Conservation (phyloP, 805 yeast genomes). For the Candida rishiriensis region DNA sequence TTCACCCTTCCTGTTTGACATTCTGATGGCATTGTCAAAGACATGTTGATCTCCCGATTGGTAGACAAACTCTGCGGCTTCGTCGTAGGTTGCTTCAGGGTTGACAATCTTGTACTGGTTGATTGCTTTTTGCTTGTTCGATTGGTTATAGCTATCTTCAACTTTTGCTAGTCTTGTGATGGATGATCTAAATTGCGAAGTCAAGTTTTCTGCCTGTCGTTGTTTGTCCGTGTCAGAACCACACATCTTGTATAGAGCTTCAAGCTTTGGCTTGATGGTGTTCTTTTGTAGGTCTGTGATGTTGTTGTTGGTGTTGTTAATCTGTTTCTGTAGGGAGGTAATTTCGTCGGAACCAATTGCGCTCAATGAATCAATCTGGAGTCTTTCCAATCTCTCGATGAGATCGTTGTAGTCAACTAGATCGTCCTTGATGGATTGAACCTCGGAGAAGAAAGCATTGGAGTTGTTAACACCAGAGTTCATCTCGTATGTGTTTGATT, state of each 20-base stretch:
- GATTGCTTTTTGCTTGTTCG: slow-evolving; percentile 81
- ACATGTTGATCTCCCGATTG: slow-evolving; percentile 86
- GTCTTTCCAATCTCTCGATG: slow-evolving; percentile 62
- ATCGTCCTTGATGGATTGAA: slow-evolving; percentile 62
- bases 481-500: slow-evolving; percentile 17
- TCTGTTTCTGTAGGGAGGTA: slow-evolving; percentile 62
- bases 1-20: slow-evolving; percentile 87
- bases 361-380: slow-evolving; percentile 66
- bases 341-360: slow-evolving; percentile 72
- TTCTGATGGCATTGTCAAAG: slow-evolving; percentile 86
- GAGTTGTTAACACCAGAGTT: slow-evolving; percentile 7
- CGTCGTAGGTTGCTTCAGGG: slow-evolving; percentile 79
- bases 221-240: slow-evolving; percentile 73
- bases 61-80: slow-evolving; percentile 80
- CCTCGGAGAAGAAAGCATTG: slow-evolving; percentile 60
- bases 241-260: slow-evolving; percentile 67
- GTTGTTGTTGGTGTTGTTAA: slow-evolving; percentile 73
- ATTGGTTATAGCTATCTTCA: slow-evolving; percentile 82
- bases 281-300: slow-evolving; percentile 69
- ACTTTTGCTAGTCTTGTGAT: slow-evolving; percentile 84
- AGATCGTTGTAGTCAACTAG: slow-evolving; percentile 67
- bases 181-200: slow-evolving; percentile 77
- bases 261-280: slow-evolving; percentile 70
- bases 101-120: slow-evolving; percentile 89
- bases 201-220: slow-evolving; percentile 85